Conservation (phyloP, 2,329 filamentous ascomycete species). For the Penicillium vulpinum region DNA sequence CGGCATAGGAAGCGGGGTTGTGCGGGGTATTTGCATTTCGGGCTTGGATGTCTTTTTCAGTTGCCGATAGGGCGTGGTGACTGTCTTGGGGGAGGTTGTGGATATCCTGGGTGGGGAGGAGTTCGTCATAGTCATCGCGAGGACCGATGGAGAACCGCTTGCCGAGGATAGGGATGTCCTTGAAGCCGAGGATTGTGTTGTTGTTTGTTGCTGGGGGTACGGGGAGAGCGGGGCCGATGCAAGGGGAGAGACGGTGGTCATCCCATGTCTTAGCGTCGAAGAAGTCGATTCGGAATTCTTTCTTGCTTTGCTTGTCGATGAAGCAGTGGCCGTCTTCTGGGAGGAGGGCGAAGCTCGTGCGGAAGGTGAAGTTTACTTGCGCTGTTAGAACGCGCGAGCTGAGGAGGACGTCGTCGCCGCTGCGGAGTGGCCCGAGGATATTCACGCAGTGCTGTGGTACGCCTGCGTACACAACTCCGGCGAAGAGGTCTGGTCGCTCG, state of each 20-base stretch:
- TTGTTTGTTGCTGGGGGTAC: conserved; percentile 45
- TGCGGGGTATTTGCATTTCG: neutral
- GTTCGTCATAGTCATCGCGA: conserved; percentile 14
- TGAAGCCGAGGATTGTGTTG: conserved; percentile 23
- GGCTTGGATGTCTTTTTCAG: conserved; percentile 9
- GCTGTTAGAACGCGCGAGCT: conserved; percentile 84
- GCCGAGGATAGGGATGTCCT: conserved; percentile 41
- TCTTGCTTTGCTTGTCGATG: conserved; percentile 75
- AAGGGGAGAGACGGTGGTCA: conserved; percentile 74
- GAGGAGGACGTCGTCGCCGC: conserved; percentile 87
- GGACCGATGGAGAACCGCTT: conserved; percentile 38
- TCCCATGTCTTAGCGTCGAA: conserved; percentile 79
- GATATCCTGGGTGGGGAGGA: conserved; percentile 24
- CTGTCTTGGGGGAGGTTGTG: conserved; percentile 8
- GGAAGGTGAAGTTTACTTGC: conserved; percentile 87
- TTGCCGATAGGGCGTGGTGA: conserved; percentile 2
- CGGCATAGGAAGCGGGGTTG: conserved; percentile 13
- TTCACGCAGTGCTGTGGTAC: conserved; percentile 85
- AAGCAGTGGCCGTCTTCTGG: conserved; percentile 88
- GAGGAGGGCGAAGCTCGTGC: conserved; percentile 80
- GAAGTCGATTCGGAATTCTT: conserved; percentile 81
- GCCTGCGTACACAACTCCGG: conserved; percentile 82
- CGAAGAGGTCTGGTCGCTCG: conserved; percentile 77
- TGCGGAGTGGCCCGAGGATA: conserved; percentile 82
- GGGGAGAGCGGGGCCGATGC: conserved; percentile 68